These are phyloP conservation scores for Odontarrhena argentea DNA, from an alignment of 345 rosid species.

Conservation along the genomic window DNA sequence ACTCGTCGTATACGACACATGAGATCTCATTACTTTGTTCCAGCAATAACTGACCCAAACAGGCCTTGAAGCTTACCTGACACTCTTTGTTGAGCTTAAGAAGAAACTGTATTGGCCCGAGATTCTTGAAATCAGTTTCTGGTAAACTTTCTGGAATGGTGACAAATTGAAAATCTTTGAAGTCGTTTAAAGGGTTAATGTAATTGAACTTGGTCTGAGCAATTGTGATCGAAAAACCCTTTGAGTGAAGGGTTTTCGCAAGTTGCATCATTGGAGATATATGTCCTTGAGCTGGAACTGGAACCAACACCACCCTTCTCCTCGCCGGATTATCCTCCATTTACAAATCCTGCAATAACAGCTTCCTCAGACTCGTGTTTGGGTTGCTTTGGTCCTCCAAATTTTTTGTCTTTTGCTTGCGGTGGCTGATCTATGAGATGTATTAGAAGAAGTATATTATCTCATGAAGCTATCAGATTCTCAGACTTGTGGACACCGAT, in stretches of 20 bases:
- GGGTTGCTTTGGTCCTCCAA: no score
- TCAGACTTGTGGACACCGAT: neutral
- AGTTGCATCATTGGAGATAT: conserved; percentile 67
- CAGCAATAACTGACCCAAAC: conserved; percentile 15
- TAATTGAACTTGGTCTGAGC: conserved; percentile 34
- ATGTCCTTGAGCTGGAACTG: conserved; percentile 63
- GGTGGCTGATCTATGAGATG: neutral
- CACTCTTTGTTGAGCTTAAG: conserved; percentile 30
- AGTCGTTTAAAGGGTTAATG: conserved; percentile 25
- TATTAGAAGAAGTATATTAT: neutral
- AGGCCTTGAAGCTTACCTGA: conserved; percentile 23
- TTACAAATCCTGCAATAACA: neutral
- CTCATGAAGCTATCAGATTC: neutral
- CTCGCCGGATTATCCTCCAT: conserved; percentile 13
- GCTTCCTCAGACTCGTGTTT: neutral
- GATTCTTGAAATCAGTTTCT: conserved; percentile 7
- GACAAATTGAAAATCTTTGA: conserved; percentile 23
- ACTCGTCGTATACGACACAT: conserved; percentile 49
- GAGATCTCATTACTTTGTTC: conserved; percentile 32
- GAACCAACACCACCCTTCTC: conserved; percentile 42
- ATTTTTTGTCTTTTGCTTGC: neutral
- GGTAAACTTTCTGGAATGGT: conserved; percentile 36
- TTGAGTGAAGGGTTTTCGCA: conserved; percentile 49
- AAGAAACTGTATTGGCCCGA: neutral
- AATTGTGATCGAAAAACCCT: conserved; percentile 33